phyloP scores from a whole-genome alignment of 129 eudicot genomes.

The Artemisia argyi region DNA sequence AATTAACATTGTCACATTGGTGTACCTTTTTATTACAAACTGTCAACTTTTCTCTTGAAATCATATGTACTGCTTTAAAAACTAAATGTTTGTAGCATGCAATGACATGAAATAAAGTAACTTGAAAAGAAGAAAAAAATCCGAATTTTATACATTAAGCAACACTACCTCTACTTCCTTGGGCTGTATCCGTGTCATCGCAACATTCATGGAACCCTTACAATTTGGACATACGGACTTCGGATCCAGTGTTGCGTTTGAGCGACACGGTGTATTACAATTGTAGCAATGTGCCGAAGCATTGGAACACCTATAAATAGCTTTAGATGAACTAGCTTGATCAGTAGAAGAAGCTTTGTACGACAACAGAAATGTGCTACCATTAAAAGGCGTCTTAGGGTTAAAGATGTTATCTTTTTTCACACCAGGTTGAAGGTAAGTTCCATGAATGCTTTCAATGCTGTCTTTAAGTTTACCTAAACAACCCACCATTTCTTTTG shows the following conservation, averaged over 20 bases:
- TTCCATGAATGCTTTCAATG: not conserved
- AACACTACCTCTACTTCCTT: too few relatives aligned
- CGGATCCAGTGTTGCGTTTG: not conserved
- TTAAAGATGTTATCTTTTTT: not conserved
- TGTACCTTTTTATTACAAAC: too few relatives aligned
- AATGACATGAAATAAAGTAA: too few relatives aligned
- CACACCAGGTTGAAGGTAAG: slow-evolving; percentile 5
- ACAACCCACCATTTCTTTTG: slow-evolving; percentile 9
- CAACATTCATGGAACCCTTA: not conserved
- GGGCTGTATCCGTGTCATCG: not conserved
- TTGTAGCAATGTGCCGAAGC: too few relatives aligned
- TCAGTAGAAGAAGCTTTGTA: not conserved
- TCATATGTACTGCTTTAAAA: too few relatives aligned
- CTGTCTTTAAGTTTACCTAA: slow-evolving; percentile 1
- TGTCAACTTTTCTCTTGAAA: too few relatives aligned
- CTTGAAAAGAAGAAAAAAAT: too few relatives aligned
- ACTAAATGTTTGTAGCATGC: too few relatives aligned
- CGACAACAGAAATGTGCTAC: not conserved
- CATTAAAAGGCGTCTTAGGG: not conserved
- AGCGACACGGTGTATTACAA: not conserved
- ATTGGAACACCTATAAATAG: not conserved
- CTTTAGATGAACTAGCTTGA: not conserved
- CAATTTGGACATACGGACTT: slow-evolving; percentile 1
- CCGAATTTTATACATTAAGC: too few relatives aligned
- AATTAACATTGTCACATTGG: too few relatives aligned